These are phyloP conservation scores for Russula compacta DNA, from an alignment of 768 basidiomycete species.

Conservation along the genomic window DNA sequence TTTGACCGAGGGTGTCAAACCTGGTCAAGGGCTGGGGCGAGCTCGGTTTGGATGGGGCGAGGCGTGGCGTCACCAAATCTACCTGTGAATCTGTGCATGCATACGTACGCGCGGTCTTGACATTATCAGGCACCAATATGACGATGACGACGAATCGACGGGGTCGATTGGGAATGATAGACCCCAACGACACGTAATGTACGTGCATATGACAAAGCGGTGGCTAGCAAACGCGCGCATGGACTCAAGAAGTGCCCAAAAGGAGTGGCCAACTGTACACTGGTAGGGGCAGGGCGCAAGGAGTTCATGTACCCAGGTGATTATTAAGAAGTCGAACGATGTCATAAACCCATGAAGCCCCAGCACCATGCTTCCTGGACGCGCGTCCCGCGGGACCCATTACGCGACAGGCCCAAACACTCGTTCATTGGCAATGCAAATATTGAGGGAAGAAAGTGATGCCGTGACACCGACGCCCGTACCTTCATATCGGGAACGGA, in stretches of 20 bases:
- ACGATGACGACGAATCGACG: background rate
- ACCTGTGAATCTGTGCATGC: background rate
- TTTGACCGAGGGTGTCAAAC: background rate
- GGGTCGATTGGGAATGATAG: background rate
- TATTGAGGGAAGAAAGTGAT: too few species aligned
- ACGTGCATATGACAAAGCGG: background rate
- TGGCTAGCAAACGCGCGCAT: background rate
- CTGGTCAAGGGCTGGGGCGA: slow-evolving; percentile 5
- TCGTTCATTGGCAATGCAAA: background rate
- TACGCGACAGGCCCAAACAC: background rate
- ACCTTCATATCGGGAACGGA: background rate
- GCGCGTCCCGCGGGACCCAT: background rate
- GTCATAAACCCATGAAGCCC: background rate
- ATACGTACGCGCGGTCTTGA: background rate
- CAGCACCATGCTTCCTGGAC: background rate
- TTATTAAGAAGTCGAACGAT: background rate
- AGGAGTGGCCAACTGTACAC: background rate
- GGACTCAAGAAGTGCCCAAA: background rate
- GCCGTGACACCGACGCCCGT: background rate
- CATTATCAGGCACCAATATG: slow-evolving; percentile 1
- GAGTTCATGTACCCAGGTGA: background rate
- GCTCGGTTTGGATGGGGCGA: slow-evolving; percentile 1
- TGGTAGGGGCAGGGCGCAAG: background rate
- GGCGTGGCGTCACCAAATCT: slow-evolving; percentile 4
- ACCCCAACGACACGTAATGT: background rate